These are phyloP conservation scores for Lycium barbarum DNA, from an alignment of 257 asterid species.

Conservation along the genomic window DNA sequence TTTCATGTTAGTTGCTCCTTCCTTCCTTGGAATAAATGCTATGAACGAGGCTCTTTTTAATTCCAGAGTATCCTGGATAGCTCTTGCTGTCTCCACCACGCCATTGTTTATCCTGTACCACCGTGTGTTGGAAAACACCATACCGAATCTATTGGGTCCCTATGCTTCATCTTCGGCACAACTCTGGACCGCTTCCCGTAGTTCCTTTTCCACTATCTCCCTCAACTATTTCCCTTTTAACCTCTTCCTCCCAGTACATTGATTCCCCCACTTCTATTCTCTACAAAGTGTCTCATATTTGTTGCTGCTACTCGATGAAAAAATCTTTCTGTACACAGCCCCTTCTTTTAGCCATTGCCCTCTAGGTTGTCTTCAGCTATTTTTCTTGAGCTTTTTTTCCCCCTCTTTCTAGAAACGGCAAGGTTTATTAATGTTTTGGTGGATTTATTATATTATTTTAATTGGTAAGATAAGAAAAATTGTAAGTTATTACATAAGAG, in stretches of 20 bases:
- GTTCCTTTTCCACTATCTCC: conserved; percentile 20
- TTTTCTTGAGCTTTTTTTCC: conserved; percentile 9
- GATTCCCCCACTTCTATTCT: conserved; percentile 20
- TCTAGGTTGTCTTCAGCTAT: neutral
- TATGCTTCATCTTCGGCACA: conserved; percentile 14
- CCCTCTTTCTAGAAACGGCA: neutral
- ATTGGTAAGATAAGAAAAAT: neutral
- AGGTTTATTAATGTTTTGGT: neutral
- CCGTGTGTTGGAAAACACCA: neutral
- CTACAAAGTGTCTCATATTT: conserved; percentile 3
- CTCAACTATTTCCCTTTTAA: neutral
- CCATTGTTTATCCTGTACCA: neutral
- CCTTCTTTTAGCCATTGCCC: conserved; percentile 15
- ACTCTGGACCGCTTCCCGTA: neutral
- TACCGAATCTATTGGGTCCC: neutral
- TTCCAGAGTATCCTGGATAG: conserved; percentile 16
- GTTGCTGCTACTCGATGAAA: neutral
- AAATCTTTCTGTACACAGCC: neutral
- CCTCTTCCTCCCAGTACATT: conserved; percentile 10
- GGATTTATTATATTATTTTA: neutral
- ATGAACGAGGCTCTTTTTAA: neutral
- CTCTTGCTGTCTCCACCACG: neutral
- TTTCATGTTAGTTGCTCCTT: conserved; percentile 2
- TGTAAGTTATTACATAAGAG: neutral
- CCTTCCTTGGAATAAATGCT: conserved; percentile 13